phyloP scores from a whole-genome alignment of 169 alveolate species.

The Eimeria praecox region DNA sequence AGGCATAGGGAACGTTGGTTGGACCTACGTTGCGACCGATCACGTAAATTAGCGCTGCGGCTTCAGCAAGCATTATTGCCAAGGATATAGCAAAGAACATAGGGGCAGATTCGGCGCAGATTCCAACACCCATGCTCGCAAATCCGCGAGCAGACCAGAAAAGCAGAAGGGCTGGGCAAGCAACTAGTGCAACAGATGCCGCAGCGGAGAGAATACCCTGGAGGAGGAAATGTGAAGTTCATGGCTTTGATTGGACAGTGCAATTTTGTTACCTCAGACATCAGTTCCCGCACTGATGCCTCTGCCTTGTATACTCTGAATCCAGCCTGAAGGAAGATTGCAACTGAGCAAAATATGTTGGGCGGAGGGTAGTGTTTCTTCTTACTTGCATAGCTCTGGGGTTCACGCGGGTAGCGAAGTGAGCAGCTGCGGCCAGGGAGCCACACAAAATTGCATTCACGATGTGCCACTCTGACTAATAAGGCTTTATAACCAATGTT shows the following conservation, averaged over 20 bases:
- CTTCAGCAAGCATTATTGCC: slow-evolving; percentile 58
- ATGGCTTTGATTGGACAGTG: not conserved
- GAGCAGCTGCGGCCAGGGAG: slow-evolving; percentile 69
- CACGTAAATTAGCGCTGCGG: slow-evolving; percentile 34
- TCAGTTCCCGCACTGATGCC: slow-evolving; percentile 55
- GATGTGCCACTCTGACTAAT: slow-evolving; percentile 61
- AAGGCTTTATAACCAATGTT: not conserved
- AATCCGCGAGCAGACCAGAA: slow-evolving; percentile 77
- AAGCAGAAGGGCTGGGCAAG: slow-evolving; percentile 56
- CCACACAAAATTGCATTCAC: slow-evolving; percentile 61
- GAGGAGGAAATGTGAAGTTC: not conserved
- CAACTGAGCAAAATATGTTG: not conserved
- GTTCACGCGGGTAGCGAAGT: slow-evolving; percentile 69
- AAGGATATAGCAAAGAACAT: slow-evolving; percentile 68
- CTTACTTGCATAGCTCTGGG: slow-evolving; percentile 73
- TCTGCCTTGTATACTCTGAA: slow-evolving; percentile 75
- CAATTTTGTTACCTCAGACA: slow-evolving; percentile 34
- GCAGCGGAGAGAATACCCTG: slow-evolving; percentile 58
- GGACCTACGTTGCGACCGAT: slow-evolving; percentile 43
- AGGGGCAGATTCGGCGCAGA: slow-evolving; percentile 71
- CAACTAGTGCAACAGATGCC: slow-evolving; percentile 60
- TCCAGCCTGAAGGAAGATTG: slow-evolving; percentile 25
- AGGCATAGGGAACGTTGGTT: not conserved
- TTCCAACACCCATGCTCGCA: slow-evolving; percentile 68
- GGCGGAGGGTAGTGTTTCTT: not conserved